Conservation (phyloP, 805 yeast genomes). For the Candida insectalens region DNA sequence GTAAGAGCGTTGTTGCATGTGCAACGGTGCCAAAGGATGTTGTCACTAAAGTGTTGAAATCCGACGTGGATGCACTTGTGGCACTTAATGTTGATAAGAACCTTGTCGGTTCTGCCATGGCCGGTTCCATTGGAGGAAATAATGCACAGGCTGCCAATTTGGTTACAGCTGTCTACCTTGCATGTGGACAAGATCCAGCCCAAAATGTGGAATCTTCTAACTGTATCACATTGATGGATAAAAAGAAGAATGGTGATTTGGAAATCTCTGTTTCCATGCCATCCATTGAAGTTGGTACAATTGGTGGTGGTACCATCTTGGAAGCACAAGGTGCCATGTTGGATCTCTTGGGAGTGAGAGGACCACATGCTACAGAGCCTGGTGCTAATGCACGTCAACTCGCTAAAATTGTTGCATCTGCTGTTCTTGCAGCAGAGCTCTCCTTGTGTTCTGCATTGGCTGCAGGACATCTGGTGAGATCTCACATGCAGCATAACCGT, state of each 20-base stretch:
- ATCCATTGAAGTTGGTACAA: slow-evolving; percentile 96
- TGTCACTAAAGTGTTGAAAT: slow-evolving; percentile 76
- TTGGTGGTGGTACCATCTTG: slow-evolving; percentile 97
- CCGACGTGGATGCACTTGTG: slow-evolving; percentile 86
- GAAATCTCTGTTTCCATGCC: slow-evolving; percentile 98
- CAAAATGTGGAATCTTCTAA: slow-evolving; percentile 96
- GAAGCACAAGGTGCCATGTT: slow-evolving; percentile 97
- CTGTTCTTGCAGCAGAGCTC: slow-evolving; percentile 92
- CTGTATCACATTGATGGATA: slow-evolving; percentile 93
- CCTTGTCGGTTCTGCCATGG: slow-evolving; percentile 95
- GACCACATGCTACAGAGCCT: slow-evolving; percentile 89
- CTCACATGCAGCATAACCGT: slow-evolving; percentile 95
- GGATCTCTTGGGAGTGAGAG: slow-evolving; percentile 87
- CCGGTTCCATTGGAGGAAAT: slow-evolving; percentile 96
- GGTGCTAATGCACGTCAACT: slow-evolving; percentile 92
- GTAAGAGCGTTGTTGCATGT: slow-evolving; percentile 95
- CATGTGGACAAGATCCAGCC: slow-evolving; percentile 99
- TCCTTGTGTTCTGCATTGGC: slow-evolving; percentile 94
- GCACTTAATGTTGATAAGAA: slow-evolving; percentile 85
- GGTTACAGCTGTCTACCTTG: slow-evolving; percentile 88
- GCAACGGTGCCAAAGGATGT: slow-evolving; percentile 79
- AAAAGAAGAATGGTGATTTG: slow-evolving; percentile 63
- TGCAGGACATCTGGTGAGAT: slow-evolving; percentile 96
- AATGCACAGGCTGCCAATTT: slow-evolving; percentile 97
- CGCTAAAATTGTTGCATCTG: slow-evolving; percentile 87